These are phyloP conservation scores for Leishmania mexicana DNA, from an alignment of 208 protist species.

Conservation along the genomic window DNA sequence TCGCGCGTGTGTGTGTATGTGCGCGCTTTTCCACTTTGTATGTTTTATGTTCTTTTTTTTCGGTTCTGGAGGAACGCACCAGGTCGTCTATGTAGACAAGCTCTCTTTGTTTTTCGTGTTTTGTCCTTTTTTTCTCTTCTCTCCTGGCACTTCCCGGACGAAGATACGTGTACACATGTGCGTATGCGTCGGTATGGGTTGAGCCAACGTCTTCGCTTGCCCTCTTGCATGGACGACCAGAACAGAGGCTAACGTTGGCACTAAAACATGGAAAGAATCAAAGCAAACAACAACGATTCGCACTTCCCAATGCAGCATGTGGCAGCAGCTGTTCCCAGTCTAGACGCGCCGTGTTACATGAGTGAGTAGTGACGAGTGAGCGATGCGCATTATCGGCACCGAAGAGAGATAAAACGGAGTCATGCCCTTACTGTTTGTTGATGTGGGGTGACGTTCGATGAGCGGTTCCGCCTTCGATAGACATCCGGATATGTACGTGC, in stretches of 20 bases:
- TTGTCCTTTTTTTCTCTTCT: conserved; percentile 1
- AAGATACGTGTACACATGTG: background rate
- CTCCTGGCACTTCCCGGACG: background rate
- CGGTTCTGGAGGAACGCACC: background rate
- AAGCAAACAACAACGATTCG: background rate
- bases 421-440: background rate
- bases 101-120: background rate
- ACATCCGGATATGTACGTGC: background rate
- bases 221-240: background rate
- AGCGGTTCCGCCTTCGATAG: background rate
- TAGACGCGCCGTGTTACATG: background rate
- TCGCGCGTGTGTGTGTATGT: background rate
- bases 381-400: background rate
- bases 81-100: conserved; percentile 8
- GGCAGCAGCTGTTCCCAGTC: background rate
- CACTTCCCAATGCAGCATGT: background rate
- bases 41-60: background rate
- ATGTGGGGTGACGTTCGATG: background rate
- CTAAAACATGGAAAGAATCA: background rate
- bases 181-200: background rate
- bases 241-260: background rate
- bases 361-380: background rate
- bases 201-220: background rate
- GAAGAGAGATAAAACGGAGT: background rate
- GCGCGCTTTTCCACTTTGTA: background rate